These are phyloP conservation scores for Tilletia setariae DNA, from an alignment of 1,284 basidiomycete species.

Conservation along the genomic window DNA sequence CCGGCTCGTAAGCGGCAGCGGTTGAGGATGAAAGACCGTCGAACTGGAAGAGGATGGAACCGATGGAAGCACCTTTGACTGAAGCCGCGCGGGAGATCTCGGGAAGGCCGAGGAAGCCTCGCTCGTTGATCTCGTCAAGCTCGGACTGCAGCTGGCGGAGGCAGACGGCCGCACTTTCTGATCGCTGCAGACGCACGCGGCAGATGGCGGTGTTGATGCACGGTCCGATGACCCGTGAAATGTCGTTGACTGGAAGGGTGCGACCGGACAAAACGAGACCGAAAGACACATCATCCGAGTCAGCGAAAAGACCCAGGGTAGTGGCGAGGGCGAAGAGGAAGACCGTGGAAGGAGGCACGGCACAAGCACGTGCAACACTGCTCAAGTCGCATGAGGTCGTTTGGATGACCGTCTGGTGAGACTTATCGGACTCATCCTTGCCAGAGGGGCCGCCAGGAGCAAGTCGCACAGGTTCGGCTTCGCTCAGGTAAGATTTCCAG, in stretches of 20 bases:
- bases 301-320: neutral
- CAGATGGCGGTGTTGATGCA: slow-evolving; percentile 5
- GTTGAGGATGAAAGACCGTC: neutral
- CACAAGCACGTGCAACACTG: neutral
- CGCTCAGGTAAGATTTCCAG: neutral
- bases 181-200: neutral
- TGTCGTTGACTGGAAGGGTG: neutral
- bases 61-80: neutral
- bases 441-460: neutral
- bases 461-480: neutral
- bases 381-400: neutral
- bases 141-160: neutral
- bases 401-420: neutral
- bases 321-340: neutral
- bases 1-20: neutral
- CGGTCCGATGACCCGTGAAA: neutral
- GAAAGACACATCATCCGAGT: neutral
- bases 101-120: neutral
- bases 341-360: neutral
- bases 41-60: neutral
- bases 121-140: neutral
- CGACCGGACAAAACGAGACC: neutral
- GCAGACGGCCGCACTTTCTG: neutral
- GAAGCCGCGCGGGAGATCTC: neutral
- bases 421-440: neutral